A percentile compares a stretch with the other conserved stretches of the same genome.
These are phyloP conservation scores for Euphorbia peplus DNA, from an alignment of 345 rosid genomes.

Conservation along the genomic window DNA sequence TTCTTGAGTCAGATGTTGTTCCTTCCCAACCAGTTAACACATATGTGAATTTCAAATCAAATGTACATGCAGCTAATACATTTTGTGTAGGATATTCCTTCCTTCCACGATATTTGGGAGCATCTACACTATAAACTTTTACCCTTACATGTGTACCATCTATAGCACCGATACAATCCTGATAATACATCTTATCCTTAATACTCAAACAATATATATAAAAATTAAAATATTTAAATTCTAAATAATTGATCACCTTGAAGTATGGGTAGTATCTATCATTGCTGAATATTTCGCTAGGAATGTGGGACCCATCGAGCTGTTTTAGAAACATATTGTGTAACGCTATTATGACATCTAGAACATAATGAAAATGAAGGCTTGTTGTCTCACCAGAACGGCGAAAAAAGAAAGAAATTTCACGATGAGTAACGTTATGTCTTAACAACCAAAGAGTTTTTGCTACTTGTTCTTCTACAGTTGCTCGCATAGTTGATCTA, in stretches of 20 bases:
- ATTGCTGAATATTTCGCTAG: neutral
- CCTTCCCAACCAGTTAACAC: neutral
- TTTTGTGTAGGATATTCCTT: slow-evolving; percentile 3
- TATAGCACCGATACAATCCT: too few relatives aligned
- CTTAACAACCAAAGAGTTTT: too few relatives aligned
- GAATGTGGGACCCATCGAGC: neutral
- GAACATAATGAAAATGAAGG: neutral
- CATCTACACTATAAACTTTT: neutral
- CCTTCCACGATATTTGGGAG: neutral
- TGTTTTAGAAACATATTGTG: neutral
- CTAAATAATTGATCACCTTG: neutral
- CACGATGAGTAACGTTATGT: too few relatives aligned
- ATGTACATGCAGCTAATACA: neutral
- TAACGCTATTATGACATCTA: neutral
- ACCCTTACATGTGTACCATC: too few relatives aligned
- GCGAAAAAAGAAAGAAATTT: too few relatives aligned
- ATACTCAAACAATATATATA: neutral
- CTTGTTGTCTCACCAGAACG: neutral
- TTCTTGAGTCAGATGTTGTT: neutral
- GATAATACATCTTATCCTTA: neutral
- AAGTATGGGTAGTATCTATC: neutral
- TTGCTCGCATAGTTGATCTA: too few relatives aligned
- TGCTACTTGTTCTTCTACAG: too few relatives aligned
- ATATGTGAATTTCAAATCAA: neutral
- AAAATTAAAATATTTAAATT: neutral